Base-by-base conservation (phyloP, 371 early-diverging fungal genomes). In the Mortierella sp. region DNA sequence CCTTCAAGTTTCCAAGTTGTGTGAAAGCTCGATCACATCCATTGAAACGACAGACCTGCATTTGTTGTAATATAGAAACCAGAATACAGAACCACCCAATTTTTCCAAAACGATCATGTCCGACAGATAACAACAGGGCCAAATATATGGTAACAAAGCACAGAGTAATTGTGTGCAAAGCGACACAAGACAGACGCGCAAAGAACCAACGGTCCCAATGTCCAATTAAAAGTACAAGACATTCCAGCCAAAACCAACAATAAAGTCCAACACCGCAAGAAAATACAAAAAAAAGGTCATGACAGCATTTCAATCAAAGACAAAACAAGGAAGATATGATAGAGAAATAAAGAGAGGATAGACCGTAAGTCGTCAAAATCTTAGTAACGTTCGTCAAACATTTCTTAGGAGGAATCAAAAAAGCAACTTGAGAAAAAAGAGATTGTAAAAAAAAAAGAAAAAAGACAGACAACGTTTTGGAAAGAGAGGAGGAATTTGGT, bases 1-100 rank as follows among this genome's bases (percentile, higher is more conserved):
- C 89, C 82, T 86, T 87, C 35, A 91, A 78, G 66, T 91, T 90
- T 5, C 89, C 90, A 51, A 88, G 85, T 70, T 90, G 89, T 40
- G 86, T 86, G 67, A 90, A 90, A 12, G 86, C 69, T 26, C 84
- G 76, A 29, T 83, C 86, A 35, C 87, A 86, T 54, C 85, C 86
- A 13, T 77, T 71, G 35, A 64, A 45, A 45, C 40, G 19, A 45
- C 45, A 17, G 13, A 17, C 13, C 45, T 10, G 40, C 13, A 19
- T 54, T 7, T 31, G 54, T 54, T 54, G 54, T 31, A 26, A 15
- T 28, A 54, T n/a, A 57, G 34, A 32, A 32, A 57, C 57, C 57
- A 57, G 32, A 34, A 3, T 13, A 57, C 28, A 19, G 68, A 67
- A 62, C 56, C 37, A 67, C 55, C 61, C 66, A 62, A 66, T 57